Conservation (phyloP, 1,284 basidiomycete genomes). For the Cutaneotrichosporon sp. region DNA sequence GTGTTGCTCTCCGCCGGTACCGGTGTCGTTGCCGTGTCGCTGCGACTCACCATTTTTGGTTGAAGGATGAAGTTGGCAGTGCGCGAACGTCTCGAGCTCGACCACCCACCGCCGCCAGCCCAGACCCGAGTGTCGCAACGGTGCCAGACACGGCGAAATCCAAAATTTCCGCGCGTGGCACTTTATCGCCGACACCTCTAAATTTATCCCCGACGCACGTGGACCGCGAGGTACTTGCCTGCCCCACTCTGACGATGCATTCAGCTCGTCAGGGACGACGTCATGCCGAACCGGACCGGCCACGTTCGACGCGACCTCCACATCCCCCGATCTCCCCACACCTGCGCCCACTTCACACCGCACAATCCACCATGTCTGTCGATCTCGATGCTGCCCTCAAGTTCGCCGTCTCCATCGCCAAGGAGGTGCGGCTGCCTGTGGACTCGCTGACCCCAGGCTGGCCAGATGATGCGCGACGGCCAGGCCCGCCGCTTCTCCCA, state of each 20-base stretch:
- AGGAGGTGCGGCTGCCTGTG: slow-evolving; percentile 34
- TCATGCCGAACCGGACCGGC: slow-evolving; percentile 1
- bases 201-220: not conserved
- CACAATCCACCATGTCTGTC: slow-evolving; percentile 29
- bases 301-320: not conserved
- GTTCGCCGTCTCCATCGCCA: slow-evolving; percentile 72
- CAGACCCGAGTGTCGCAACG: not conserved
- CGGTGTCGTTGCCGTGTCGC: slow-evolving; percentile 13
- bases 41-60: slow-evolving; percentile 26
- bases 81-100: slow-evolving; percentile 5
- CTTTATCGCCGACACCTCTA: not conserved
- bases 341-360: too few species aligned
- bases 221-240: too few species aligned
- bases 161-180: not conserved
- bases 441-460: slow-evolving; percentile 43
- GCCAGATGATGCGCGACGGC: slow-evolving; percentile 55
- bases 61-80: slow-evolving; percentile 13
- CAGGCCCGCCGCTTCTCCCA: slow-evolving; percentile 54
- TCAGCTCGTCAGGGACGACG: slow-evolving; percentile 1
- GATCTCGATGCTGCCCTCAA: slow-evolving; percentile 68
- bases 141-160: not conserved
- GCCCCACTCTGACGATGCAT: not conserved
- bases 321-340: not conserved
- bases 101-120: not conserved
- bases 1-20: slow-evolving; percentile 2